Evolutionary conservation across 768 basidiomycete genomes (phyloP).

Genomic region (Phanerochaete sordida): DNA sequence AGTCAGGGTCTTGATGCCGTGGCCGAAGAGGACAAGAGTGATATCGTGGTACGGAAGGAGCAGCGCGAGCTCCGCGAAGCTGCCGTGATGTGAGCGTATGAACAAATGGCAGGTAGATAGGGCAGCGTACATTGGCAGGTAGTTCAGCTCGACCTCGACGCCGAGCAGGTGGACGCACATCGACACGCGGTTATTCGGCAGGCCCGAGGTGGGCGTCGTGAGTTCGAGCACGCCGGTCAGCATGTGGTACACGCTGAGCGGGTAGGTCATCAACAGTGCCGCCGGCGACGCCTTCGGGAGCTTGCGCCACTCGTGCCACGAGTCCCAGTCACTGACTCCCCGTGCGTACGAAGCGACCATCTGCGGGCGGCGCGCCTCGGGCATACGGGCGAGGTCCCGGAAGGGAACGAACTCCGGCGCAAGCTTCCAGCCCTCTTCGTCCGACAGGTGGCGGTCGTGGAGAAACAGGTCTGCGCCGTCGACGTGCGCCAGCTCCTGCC

Average conservation of each 20-base stretch:
- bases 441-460: background rate
- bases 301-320: slow-evolving; percentile 44
- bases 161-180: slow-evolving; percentile 36
- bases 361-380: background rate
- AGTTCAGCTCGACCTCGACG: slow-evolving; percentile 36
- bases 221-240: slow-evolving; percentile 32
- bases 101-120: background rate
- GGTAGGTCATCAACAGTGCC: slow-evolving; percentile 41
- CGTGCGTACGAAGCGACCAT: background rate
- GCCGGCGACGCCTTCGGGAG: slow-evolving; percentile 40
- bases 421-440: slow-evolving; percentile 10
- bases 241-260: slow-evolving; percentile 38
- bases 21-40: slow-evolving; percentile 39
- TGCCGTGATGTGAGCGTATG: slow-evolving; percentile 12
- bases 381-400: background rate
- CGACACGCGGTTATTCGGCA: slow-evolving; percentile 21
- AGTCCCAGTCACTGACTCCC: slow-evolving; percentile 32
- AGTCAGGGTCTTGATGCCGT: slow-evolving; percentile 27
- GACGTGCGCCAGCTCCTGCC: slow-evolving; percentile 1
- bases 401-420: slow-evolving; percentile 4
- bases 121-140: slow-evolving; percentile 35
- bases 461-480: slow-evolving; percentile 6
- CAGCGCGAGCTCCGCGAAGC: slow-evolving; percentile 45
- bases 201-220: slow-evolving; percentile 21
- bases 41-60: slow-evolving; percentile 43